phyloP scores from a whole-genome alignment of 2,329 filamentous ascomycete species.

The Didymosphaeria variabile region DNA sequence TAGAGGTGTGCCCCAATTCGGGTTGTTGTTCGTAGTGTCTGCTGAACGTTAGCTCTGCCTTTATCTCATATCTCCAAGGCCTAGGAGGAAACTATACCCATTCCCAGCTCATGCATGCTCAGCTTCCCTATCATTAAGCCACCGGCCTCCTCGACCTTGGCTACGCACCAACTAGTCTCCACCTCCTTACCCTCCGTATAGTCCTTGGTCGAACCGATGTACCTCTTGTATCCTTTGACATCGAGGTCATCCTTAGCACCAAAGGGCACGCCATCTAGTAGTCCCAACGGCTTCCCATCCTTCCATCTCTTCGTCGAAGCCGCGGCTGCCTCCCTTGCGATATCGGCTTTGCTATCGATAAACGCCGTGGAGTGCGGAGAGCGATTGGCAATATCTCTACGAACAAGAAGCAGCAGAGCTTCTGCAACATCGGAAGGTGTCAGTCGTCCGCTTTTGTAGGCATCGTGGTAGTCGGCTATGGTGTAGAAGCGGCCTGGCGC shows the following conservation, averaged over 20 bases:
- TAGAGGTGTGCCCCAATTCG: constrained; percentile 74
- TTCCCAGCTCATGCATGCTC: constrained; percentile 82
- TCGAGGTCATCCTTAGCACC: constrained; percentile 84
- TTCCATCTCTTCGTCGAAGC: constrained; percentile 78
- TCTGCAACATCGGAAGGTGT: constrained; percentile 78
- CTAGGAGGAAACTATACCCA: constrained; percentile 57
- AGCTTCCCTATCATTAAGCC: constrained; percentile 79
- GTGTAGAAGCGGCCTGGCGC: constrained; percentile 57
- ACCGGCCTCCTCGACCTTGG: constrained; percentile 76
- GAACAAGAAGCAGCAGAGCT: constrained; percentile 75
- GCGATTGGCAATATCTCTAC: constrained; percentile 62
- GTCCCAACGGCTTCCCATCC: constrained; percentile 69
- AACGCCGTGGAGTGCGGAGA: constrained; percentile 77
- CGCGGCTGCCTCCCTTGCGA: constrained; percentile 72
- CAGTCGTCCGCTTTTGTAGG: constrained; percentile 73
- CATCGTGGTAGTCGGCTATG: constrained; percentile 77
- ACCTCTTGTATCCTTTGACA: constrained; percentile 74
- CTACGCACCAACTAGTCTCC: constrained; percentile 74
- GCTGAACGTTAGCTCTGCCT: constrained; percentile 10
- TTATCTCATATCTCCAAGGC: not conserved
- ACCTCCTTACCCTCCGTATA: constrained; percentile 58
- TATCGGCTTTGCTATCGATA: constrained; percentile 70
- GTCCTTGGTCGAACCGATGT: constrained; percentile 70
- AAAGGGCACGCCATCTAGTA: constrained; percentile 83
- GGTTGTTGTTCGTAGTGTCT: constrained; percentile 86